Evolutionary conservation across 1,284 basidiomycete genomes (phyloP).

Genomic region (Ganoderma boninense): DNA sequence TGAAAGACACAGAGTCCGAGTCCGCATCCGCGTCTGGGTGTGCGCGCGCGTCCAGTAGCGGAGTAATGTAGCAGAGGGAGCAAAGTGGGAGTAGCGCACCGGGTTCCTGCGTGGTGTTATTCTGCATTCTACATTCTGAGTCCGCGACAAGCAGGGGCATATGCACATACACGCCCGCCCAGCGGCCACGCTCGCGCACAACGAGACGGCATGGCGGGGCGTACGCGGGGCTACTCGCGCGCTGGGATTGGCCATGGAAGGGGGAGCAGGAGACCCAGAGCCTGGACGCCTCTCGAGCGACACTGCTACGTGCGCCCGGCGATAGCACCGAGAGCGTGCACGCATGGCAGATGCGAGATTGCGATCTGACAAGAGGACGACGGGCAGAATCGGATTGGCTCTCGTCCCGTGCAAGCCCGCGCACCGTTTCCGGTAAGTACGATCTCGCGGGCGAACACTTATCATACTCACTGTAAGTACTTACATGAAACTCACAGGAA

Average conservation of each 20-base stretch:
- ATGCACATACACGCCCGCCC: too few species aligned
- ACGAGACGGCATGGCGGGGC: neutral
- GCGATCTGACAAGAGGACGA: too few species aligned
- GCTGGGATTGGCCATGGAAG: neutral
- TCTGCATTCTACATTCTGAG: neutral
- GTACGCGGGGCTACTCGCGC: neutral
- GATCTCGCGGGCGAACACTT: too few species aligned
- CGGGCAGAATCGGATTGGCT: too few species aligned
- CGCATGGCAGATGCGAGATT: neutral
- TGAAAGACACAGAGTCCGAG: too few species aligned
- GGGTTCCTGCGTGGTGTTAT: constrained; percentile 1
- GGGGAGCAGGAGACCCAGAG: neutral
- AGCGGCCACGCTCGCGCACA: neutral
- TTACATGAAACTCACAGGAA: too few species aligned
- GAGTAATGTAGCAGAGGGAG: too few species aligned
- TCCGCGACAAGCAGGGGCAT: too few species aligned
- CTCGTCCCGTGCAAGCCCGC: too few species aligned
- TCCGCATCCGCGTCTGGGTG: neutral
- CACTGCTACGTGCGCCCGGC: too few species aligned
- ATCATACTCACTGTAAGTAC: too few species aligned
- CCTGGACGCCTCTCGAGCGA: neutral
- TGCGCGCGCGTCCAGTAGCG: neutral
- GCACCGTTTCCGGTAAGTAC: too few species aligned
- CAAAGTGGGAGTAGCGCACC: neutral
- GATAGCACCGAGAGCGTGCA: neutral